Conservation (phyloP, 177 flowering plant species). For the Vitis hybrid region DNA sequence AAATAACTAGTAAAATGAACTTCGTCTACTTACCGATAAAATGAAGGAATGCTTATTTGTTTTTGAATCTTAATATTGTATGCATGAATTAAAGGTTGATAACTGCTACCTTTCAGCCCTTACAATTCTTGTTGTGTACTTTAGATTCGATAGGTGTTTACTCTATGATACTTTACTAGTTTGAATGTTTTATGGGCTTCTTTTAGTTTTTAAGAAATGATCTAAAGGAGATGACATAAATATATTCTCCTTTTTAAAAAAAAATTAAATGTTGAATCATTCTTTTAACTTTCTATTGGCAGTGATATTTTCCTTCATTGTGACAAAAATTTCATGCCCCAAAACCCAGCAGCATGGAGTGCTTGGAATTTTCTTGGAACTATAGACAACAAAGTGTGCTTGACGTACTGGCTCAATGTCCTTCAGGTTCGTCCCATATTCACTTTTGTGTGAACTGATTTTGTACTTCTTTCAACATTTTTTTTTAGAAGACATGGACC, state of each 20-base stretch:
- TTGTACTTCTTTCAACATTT: background rate
- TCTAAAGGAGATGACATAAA: too few species aligned
- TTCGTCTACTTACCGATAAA: too few species aligned
- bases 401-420: slow-evolving; percentile 94
- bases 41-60: too few species aligned
- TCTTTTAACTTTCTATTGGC: slow-evolving; percentile 37
- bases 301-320: slow-evolving; percentile 93
- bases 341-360: slow-evolving; percentile 94
- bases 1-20: too few species aligned
- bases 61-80: background rate
- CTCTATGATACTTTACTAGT: background rate
- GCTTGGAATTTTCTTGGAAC: slow-evolving; percentile 95
- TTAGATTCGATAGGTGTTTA: background rate
- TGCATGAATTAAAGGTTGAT: background rate
- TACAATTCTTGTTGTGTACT: background rate
- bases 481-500: background rate
- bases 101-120: background rate
- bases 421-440: slow-evolving; percentile 68
- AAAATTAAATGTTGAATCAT: slow-evolving; percentile 11
- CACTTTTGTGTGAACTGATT: background rate
- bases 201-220: background rate
- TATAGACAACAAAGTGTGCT: slow-evolving; percentile 58
- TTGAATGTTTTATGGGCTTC: background rate
- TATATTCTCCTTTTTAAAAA: too few species aligned
- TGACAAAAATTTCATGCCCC: slow-evolving; percentile 87